A percentile compares a stretch with the other conserved stretches of the same genome.
These are phyloP conservation scores for Sesbania bispinosa DNA, from an alignment of 306 rosid species.

Conservation along the genomic window DNA sequence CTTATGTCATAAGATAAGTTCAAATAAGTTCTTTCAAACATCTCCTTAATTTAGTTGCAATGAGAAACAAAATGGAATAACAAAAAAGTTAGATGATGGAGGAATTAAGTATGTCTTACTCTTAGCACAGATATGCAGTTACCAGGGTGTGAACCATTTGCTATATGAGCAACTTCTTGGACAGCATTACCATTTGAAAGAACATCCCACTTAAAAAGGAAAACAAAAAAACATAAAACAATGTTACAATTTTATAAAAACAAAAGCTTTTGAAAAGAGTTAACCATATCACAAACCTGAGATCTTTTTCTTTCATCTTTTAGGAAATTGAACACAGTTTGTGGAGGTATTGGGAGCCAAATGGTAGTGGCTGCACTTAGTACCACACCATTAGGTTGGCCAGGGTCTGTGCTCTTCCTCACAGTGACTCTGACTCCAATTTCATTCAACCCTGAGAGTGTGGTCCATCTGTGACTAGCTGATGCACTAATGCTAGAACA, in stretches of 20 bases:
- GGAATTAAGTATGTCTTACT: conserved; percentile 34
- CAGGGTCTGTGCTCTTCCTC: conserved; percentile 76
- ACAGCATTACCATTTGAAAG: conserved; percentile 81
- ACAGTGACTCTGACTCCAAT: conserved; percentile 75
- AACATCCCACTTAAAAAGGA: conserved; percentile 75
- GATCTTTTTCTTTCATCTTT: conserved; percentile 88
- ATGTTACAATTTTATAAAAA: background rate
- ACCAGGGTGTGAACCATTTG: conserved; percentile 89
- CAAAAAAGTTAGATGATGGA: background rate
- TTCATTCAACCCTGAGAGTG: conserved; percentile 71
- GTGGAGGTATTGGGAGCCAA: conserved; percentile 88
- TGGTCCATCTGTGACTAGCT: conserved; percentile 75
- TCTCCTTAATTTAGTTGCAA: background rate
- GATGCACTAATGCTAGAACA: conserved; percentile 83
- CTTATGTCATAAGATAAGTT: too few species aligned
- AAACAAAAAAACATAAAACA: background rate
- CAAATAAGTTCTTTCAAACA: too few species aligned
- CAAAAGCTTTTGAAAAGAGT: background rate
- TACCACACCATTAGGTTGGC: conserved; percentile 85
- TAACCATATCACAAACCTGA: conserved; percentile 45
- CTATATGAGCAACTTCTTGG: conserved; percentile 93
- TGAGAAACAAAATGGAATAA: background rate
- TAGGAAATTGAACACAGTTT: conserved; percentile 80
- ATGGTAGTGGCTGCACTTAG: conserved; percentile 91
- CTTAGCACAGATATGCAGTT: conserved; percentile 89